Percentiles rank a stretch among this genome's conserved stretches.
Evolutionary conservation across 306 rosid genomes (phyloP).

Genomic region (Cucurbita moschata): DNA sequence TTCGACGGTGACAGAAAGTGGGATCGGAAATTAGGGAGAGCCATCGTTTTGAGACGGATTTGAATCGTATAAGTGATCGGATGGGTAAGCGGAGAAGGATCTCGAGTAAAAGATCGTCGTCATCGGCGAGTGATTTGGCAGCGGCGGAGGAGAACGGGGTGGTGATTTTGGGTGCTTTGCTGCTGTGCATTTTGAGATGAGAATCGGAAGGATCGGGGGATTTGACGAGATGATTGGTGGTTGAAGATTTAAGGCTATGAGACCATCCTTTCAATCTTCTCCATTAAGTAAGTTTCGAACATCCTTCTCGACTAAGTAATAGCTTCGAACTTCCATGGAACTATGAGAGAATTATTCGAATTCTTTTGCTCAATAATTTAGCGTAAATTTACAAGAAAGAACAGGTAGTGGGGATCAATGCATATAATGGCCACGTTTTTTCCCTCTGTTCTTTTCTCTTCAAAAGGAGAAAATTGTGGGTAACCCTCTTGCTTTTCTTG

Average conservation of each 20-base stretch:
- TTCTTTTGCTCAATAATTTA: too few relatives aligned
- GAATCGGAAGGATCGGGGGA: neutral
- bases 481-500: too few relatives aligned
- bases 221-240: neutral
- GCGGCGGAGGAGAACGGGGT: neutral
- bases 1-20: neutral
- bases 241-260: neutral
- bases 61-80: neutral
- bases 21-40: constrained; percentile 14
- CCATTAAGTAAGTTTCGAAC: neutral
- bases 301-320: too few relatives aligned
- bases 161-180: neutral
- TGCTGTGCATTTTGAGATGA: neutral
- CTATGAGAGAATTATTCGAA: too few relatives aligned
- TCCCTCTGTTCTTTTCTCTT: too few relatives aligned
- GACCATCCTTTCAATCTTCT: neutral
- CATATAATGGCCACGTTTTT: too few relatives aligned
- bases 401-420: too few relatives aligned
- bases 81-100: constrained; percentile 8
- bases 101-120: constrained; percentile 8
- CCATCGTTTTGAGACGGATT: constrained; percentile 14
- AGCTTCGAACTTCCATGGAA: too few relatives aligned
- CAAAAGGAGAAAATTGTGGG: too few relatives aligned
- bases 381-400: too few relatives aligned
- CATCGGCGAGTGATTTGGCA: constrained; percentile 3